Conservation (phyloP, 345 rosid species). For the Crucihimalaya himalaica region DNA sequence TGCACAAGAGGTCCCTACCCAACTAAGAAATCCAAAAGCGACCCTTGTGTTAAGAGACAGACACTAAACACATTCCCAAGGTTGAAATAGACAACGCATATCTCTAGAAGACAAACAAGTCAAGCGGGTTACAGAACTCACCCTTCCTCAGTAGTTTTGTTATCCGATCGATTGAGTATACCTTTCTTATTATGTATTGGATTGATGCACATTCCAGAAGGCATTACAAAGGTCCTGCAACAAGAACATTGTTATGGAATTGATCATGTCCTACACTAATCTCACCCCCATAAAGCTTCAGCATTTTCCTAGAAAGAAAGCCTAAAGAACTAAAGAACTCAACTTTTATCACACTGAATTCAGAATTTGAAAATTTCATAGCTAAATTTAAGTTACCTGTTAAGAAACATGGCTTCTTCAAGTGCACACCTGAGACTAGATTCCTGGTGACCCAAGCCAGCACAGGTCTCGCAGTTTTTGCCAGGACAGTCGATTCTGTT, state of each 20-base stretch:
- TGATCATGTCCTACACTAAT: not conserved
- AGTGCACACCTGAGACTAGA: slow-evolving; percentile 98
- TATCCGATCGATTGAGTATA: slow-evolving; percentile 60
- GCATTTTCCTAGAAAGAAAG: not conserved
- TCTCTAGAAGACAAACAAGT: slow-evolving; percentile 2
- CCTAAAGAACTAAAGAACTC: not conserved
- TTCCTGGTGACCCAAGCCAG: slow-evolving; percentile 94
- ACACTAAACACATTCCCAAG: not conserved
- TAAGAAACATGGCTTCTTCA: slow-evolving; percentile 88
- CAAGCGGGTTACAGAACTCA: slow-evolving; percentile 35
- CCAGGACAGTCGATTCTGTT: slow-evolving; percentile 93
- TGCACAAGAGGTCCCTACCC: slow-evolving; percentile 72
- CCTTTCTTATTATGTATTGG: slow-evolving; percentile 86
- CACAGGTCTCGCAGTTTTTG: slow-evolving; percentile 85
- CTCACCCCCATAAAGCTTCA: slow-evolving; percentile 1
- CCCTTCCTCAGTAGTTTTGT: slow-evolving; percentile 68
- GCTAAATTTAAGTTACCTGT: slow-evolving; percentile 50
- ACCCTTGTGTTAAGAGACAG: not conserved
- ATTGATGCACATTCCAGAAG: slow-evolving; percentile 90
- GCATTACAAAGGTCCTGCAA: slow-evolving; percentile 97
- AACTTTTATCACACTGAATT: not conserved
- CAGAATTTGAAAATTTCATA: not conserved
- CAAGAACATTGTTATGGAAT: slow-evolving; percentile 2
- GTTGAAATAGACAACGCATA: not conserved
- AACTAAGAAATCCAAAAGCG: slow-evolving; percentile 47